Evolutionary conservation across 2,329 filamentous ascomycete genomes (phyloP).

Genomic region (Verticillium nonalfalfae): DNA sequence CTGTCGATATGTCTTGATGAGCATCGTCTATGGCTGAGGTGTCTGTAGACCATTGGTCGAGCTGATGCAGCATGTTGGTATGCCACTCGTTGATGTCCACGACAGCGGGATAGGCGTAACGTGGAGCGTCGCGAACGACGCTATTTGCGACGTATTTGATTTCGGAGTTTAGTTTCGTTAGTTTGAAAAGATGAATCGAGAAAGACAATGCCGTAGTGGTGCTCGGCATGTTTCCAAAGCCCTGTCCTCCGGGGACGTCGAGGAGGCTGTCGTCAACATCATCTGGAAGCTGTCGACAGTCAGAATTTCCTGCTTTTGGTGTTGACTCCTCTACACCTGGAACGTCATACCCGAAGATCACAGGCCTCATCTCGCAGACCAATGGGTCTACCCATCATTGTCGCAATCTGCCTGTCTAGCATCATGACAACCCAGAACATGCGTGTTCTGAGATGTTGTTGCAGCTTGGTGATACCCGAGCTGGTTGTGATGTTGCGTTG

Average conservation of each 20-base stretch:
- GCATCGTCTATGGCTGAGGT: conserved; percentile 21
- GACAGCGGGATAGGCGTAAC: conserved; percentile 40
- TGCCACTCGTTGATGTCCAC: conserved; percentile 40
- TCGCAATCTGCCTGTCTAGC: conserved; percentile 44
- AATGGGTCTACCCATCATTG: conserved; percentile 50
- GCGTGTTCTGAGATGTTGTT: conserved; percentile 47
- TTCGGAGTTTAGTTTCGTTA: conserved; percentile 44
- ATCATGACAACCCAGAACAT: conserved; percentile 49
- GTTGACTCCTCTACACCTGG: no score
- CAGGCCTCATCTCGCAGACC: conserved; percentile 49
- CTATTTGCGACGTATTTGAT: conserved; percentile 53
- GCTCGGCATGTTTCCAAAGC: neutral
- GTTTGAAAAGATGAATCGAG: conserved; percentile 41
- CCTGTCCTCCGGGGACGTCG: neutral
- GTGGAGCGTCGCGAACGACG: conserved; percentile 36
- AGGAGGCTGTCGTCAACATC: conserved; percentile 16
- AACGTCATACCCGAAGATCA: conserved; percentile 28
- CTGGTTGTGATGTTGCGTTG: conserved; percentile 40
- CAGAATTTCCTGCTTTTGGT: conserved; percentile 5
- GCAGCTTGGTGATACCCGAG: conserved; percentile 34
- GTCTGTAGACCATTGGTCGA: conserved; percentile 31
- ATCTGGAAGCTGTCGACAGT: conserved; percentile 19
- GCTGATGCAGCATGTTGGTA: conserved; percentile 26
- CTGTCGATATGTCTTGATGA: neutral
- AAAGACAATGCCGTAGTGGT: conserved; percentile 27